Base-by-base conservation (phyloP, 2,329 filamentous ascomycete genomes). In the Drechmeria coniospora region DNA sequence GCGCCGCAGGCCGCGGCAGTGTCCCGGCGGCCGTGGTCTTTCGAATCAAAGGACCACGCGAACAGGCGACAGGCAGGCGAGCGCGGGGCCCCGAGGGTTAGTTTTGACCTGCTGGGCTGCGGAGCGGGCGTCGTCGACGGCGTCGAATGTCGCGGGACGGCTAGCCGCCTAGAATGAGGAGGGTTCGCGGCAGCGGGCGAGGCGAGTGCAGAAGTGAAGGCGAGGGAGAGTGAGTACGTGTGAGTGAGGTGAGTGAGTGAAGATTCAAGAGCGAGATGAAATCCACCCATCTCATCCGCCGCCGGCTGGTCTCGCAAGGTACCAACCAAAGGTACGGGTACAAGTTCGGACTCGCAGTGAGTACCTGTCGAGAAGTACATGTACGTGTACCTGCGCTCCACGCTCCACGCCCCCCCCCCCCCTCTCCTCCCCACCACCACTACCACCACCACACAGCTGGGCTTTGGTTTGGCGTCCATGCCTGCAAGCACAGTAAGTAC, bases 1-100 rank as follows among this genome's bases (percentile, higher is more conserved):
- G 45, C 45, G 45, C 45, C 48, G 41, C 38, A 41, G 38, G 39
- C 44, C 45, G 47, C 46, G 40, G 49, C 45, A 40, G 37, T 32
- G 43, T 41, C 36, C 44, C 39, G 36, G 36, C 37, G 35, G 34
- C 24, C 6, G 29, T 30, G 22, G 26, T 36, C 25, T 27, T 32
- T 32, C 35, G 21, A 26, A 16, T 36, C 21, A 30, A 31, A 10
- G 30, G 26, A 21, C n/a, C n/a, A n/a, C n/a, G n/a, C n/a, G n/a
- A n/a, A n/a, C n/a, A n/a, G n/a, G n/a, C n/a, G n/a, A n/a, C n/a
- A n/a, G n/a, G n/a, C n/a, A n/a, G n/a, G n/a, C n/a, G n/a, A n/a
- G n/a, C n/a, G n/a, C n/a, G n/a, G n/a, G n/a, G n/a, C n/a, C n/a
- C n/a, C 23, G 23, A 23, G 26, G 33, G 40, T 32, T 42, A n/a